phyloP scores from a whole-genome alignment of 2,329 filamentous ascomycete species.

The Chalaropsis ovoidea region DNA sequence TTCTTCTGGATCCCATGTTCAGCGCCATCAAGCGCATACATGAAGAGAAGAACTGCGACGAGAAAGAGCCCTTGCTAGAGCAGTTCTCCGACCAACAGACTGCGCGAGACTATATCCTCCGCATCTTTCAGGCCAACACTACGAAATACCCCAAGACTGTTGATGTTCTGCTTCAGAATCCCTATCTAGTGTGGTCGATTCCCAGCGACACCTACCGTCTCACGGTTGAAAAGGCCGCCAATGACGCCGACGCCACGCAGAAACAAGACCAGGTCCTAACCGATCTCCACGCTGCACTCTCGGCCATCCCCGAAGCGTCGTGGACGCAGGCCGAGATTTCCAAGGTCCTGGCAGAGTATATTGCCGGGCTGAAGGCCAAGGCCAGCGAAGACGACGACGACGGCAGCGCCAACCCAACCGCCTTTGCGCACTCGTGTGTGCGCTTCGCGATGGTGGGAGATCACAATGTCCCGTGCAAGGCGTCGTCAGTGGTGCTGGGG shows the following conservation, averaged over 20 bases:
- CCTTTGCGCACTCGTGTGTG: conserved; percentile 18
- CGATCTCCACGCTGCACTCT: conserved; percentile 27
- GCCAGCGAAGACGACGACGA: too few relatives aligned
- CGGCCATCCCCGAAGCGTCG: conserved; percentile 26
- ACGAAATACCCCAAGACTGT: conserved; percentile 25
- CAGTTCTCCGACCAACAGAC: conserved; percentile 2
- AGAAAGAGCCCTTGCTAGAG: background rate
- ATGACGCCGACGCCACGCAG: background rate
- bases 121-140: conserved; percentile 21
- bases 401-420: background rate
- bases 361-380: conserved; percentile 7
- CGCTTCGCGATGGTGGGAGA: conserved; percentile 25
- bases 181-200: conserved; percentile 36
- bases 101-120: conserved; percentile 21
- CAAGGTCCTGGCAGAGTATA: conserved; percentile 25
- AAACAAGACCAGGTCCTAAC: conserved; percentile 21
- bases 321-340: conserved; percentile 29
- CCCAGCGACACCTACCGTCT: conserved; percentile 30
- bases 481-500: conserved; percentile 29
- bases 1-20: conserved; percentile 26
- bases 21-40: conserved; percentile 6
- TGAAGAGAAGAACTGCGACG: background rate
- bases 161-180: conserved; percentile 30
- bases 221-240: background rate
- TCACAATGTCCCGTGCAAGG: conserved; percentile 23